Evolutionary conservation across 2,329 filamentous ascomycete species (phyloP).

Genomic region (Xylaria sp.): DNA sequence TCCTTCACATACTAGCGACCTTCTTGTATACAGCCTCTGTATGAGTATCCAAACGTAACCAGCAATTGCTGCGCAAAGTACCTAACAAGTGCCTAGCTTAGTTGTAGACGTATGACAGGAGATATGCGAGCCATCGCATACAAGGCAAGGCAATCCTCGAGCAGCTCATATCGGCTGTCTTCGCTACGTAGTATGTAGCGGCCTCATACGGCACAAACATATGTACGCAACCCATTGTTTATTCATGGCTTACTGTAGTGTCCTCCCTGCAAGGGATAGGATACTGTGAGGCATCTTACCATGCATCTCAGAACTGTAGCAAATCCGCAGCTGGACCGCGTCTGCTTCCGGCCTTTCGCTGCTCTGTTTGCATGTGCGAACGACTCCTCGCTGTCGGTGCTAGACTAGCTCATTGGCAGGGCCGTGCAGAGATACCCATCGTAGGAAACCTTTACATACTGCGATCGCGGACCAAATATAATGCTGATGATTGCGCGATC

Average conservation of each 20-base stretch:
- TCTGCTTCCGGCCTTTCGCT: slow-evolving; percentile 13
- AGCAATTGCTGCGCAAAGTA: background rate
- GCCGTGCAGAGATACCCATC: slow-evolving; percentile 14
- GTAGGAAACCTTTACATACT: slow-evolving; percentile 7
- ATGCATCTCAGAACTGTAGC: slow-evolving; percentile 12
- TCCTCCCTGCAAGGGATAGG: slow-evolving; percentile 2
- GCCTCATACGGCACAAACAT: slow-evolving; percentile 8
- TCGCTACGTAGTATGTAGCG: background rate
- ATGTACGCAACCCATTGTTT: background rate
- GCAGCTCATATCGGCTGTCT: slow-evolving; percentile 7
- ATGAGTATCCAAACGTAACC: slow-evolving; percentile 35
- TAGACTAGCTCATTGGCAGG: background rate
- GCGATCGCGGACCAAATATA: slow-evolving; percentile 20
- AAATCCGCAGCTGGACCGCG: slow-evolving; percentile 7
- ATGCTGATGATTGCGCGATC: slow-evolving; percentile 23
- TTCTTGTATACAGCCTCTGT: slow-evolving; percentile 12
- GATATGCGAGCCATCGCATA: slow-evolving; percentile 23
- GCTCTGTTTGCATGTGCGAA: slow-evolving; percentile 12
- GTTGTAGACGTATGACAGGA: too few species aligned
- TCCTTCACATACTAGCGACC: slow-evolving; percentile 9
- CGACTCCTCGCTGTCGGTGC: background rate
- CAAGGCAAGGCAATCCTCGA: slow-evolving; percentile 1
- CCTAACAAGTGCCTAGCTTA: too few species aligned
- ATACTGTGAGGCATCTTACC: slow-evolving; percentile 4
- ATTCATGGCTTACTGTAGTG: slow-evolving; percentile 9